A percentile compares a stretch with the other conserved stretches of the same genome.
These are phyloP conservation scores for Graphilbum sp. DNA, from an alignment of 2,329 filamentous ascomycete species.

Conservation along the genomic window DNA sequence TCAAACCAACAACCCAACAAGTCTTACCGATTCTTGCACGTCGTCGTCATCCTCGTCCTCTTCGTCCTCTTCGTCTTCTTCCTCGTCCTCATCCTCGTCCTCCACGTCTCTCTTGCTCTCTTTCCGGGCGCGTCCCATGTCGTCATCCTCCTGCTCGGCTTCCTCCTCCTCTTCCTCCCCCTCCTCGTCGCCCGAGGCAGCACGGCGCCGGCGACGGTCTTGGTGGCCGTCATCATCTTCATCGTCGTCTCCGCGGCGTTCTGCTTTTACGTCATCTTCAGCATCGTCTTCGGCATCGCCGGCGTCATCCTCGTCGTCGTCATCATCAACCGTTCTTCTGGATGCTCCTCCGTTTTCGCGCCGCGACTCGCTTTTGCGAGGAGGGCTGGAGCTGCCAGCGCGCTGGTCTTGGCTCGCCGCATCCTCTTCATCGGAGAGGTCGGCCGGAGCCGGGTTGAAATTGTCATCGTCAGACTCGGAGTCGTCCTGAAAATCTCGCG, in stretches of 20 bases:
- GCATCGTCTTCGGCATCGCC: conserved; percentile 23
- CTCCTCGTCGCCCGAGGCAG: conserved; percentile 12
- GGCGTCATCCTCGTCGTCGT: conserved; percentile 11
- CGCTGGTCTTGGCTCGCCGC: conserved; percentile 15
- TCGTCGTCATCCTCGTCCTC: conserved; percentile 27
- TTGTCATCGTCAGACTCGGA: conserved; percentile 69
- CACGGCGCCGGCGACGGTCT: conserved; percentile 12
- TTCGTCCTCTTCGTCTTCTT: conserved; percentile 20
- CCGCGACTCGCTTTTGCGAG: conserved; percentile 12
- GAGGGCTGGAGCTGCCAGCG: conserved; percentile 8
- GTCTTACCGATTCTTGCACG: conserved; percentile 24
- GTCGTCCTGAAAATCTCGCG: conserved; percentile 20
- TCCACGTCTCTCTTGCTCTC: conserved; percentile 13
- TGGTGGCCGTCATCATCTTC: conserved; percentile 22
- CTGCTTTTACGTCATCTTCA: background rate
- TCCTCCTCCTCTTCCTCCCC: conserved; percentile 13
- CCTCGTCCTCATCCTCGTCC: conserved; percentile 20
- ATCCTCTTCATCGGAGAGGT: conserved; percentile 56
- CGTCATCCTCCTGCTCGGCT: conserved; percentile 3
- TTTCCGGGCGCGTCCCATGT: conserved; percentile 9
- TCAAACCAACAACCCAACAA: background rate
- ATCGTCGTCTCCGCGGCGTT: conserved; percentile 19
- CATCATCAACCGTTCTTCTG: conserved; percentile 12
- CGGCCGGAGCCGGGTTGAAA: conserved; percentile 70
- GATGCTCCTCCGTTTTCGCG: conserved; percentile 14